Base-by-base conservation (phyloP, 2,329 filamentous ascomycete species). In the Aspergillus neotritici region DNA sequence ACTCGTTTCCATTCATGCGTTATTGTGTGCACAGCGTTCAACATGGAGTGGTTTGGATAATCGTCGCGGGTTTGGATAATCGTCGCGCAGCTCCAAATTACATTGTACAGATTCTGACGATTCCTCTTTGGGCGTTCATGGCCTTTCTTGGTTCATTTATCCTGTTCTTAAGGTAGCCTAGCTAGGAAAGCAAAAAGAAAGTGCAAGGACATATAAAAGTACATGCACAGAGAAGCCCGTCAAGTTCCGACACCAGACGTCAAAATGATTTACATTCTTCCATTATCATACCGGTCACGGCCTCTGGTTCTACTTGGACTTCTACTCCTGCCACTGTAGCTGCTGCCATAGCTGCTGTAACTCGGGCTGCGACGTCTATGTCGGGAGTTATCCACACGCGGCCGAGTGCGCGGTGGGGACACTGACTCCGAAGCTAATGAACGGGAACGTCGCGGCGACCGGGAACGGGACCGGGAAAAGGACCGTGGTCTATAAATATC, bases 261-360 rank as follows among this genome's bases (percentile, higher is more conserved):
- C 21, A 25, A 17, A 14, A 30, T 35, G 7, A 11, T 30, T 16
- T 12, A n/a, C 16, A 28, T 9, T 35, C 5, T 34, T 34, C 30
- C 29, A 34, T 37, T 33, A 32, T 25, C 54, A 49, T 65, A 58
- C 31, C 63, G 55, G 41, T 51, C 55, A 21, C 60, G 60, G 34
- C 55, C 61, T 34, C 44, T 78, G 75, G 64, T 82, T 76, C 66
- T 56, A 45, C 60, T 62, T 14, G 53, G 69, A 67, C 64, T 75
- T 73, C 57, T 67, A 57, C 59, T 70, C 47, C 49, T 64, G 51
- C 72, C 75, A 50, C 73, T 73, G 56, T 74, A 71, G 54, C 76
- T 78, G 56, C 74, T 78, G 53, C 76, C 77, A 53, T 81, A 81
- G 50, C 78, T 81, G 54, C 74, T 78, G 54, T 82, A 82, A 54